phyloP scores from a whole-genome alignment of 2,329 filamentous ascomycete genomes.

The Verticillium isaacii region DNA sequence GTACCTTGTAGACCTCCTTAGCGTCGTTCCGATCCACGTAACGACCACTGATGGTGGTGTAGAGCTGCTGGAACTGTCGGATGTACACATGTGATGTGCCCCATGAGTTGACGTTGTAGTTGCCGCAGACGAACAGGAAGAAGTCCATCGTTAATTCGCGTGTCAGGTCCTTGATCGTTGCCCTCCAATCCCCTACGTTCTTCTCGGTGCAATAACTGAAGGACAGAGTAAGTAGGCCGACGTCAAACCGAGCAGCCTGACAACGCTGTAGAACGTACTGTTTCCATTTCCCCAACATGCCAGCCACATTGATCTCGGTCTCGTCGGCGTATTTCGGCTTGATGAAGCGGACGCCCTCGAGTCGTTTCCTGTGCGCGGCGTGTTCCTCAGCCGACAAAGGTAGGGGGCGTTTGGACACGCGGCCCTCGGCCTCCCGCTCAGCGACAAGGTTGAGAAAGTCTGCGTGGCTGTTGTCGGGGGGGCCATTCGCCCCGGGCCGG shows the following conservation, averaged over 20 bases:
- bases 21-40: conserved; percentile 19
- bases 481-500: neutral
- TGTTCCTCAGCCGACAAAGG: conserved; percentile 16
- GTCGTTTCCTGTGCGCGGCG: conserved; percentile 10
- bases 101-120: conserved; percentile 18
- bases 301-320: conserved; percentile 16
- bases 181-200: conserved; percentile 14
- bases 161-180: conserved; percentile 12
- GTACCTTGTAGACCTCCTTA: conserved; percentile 21
- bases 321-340: conserved; percentile 14
- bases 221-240: neutral
- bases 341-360: conserved; percentile 14
- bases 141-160: conserved; percentile 18
- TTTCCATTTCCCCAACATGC: conserved; percentile 17
- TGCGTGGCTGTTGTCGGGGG: conserved; percentile 1
- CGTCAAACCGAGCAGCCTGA: neutral
- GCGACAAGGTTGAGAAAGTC: conserved; percentile 9
- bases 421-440: neutral
- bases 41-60: conserved; percentile 15
- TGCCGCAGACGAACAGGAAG: conserved; percentile 16
- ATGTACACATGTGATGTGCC: conserved; percentile 18
- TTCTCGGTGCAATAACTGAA: conserved; percentile 13
- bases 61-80: conserved; percentile 20
- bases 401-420: conserved; percentile 2
- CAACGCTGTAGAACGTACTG: conserved; percentile 8